Evolutionary conservation across 164 flowering plant genomes (phyloP), one percentile per base, ranked within the genome.

Genomic region (Vitis rotundifolia): DNA sequence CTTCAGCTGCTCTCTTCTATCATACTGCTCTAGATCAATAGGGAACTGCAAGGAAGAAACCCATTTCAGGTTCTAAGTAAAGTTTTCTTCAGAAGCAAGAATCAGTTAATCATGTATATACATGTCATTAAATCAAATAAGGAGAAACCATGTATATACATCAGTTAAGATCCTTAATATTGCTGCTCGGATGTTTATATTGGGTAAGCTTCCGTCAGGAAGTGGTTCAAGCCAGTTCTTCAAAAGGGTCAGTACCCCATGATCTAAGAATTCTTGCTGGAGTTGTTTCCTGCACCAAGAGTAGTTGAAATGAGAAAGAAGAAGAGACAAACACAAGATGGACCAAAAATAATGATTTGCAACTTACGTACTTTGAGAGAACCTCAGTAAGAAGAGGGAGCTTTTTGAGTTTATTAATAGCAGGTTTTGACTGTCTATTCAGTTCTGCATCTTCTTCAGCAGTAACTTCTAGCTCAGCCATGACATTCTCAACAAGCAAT

Each of bases 141-240:
- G 15, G 13, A 29, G 19, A 19, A 66, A 64, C 59, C 29, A 0
- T 18, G n/a, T 0, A 62, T 73, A 55, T 84, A 91, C 97, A 81
- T 91, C 98, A 78, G 88, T 85, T 75, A 94, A 83, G 62, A 92
- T 90, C 78, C 80, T 83, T 78, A 94, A 70, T 69, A 94, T 79
- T 52, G 96, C 97, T 15, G 88, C 81, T 49, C 99, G 91, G 61
- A 94, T 84, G 69, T 91, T 94, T 61, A 88, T 92, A 71, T 91
- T 92, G 12, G 99, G 99, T 57, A 94, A 83, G 84, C 99, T 92
- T 71, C 97, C 97, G 87, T 94, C 99, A 1, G 99, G 99, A 37
- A 94, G 88, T 62, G 97, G 99, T 74, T 94, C 99, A 37, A 94
- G 97, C 99, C 99, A 94, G 68, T 84, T 90, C 78, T 89, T 94